These are phyloP conservation scores for Fusarium abutilonis DNA, from an alignment of 2,329 filamentous ascomycete species.

Conservation along the genomic window DNA sequence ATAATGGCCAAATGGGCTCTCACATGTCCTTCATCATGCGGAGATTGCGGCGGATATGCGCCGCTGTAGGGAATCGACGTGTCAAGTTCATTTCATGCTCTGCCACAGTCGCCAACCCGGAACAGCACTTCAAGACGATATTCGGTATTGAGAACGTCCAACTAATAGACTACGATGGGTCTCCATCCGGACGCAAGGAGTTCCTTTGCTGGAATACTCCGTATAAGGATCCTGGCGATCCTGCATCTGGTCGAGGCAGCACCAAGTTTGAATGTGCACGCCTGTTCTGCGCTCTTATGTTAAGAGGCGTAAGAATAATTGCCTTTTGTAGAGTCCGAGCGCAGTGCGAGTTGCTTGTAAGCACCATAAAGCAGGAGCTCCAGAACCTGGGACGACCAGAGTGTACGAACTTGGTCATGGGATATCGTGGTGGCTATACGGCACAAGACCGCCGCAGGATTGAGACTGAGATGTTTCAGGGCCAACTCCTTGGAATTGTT, in stretches of 20 bases:
- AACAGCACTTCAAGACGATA: constrained; percentile 91
- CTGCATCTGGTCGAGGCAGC: constrained; percentile 85
- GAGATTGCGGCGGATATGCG: constrained; percentile 84
- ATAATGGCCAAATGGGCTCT: constrained; percentile 93
- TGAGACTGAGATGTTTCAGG: constrained; percentile 96
- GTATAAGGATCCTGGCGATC: constrained; percentile 87
- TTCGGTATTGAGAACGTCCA: constrained; percentile 86
- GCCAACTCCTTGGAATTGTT: constrained; percentile 90
- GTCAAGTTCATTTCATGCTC: constrained; percentile 96
- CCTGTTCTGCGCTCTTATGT: constrained; percentile 87
- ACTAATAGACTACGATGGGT: constrained; percentile 90
- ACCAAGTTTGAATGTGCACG: constrained; percentile 86
- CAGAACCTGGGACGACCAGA: constrained; percentile 76
- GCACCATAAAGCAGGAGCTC: constrained; percentile 82
- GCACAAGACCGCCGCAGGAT: constrained; percentile 88
- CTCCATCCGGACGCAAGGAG: constrained; percentile 88
- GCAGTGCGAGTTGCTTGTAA: constrained; percentile 85
- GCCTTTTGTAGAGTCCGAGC: constrained; percentile 90
- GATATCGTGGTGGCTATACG: constrained; percentile 94
- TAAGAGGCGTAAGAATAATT: constrained; percentile 90
- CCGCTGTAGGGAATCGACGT: constrained; percentile 84
- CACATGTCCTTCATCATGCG: constrained; percentile 97
- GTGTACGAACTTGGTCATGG: constrained; percentile 85
- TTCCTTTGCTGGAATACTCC: constrained; percentile 99
- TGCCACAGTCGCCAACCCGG: constrained; percentile 92